Evolutionary conservation across 306 rosid species (phyloP).

Genomic region (Castanea sativa): DNA sequence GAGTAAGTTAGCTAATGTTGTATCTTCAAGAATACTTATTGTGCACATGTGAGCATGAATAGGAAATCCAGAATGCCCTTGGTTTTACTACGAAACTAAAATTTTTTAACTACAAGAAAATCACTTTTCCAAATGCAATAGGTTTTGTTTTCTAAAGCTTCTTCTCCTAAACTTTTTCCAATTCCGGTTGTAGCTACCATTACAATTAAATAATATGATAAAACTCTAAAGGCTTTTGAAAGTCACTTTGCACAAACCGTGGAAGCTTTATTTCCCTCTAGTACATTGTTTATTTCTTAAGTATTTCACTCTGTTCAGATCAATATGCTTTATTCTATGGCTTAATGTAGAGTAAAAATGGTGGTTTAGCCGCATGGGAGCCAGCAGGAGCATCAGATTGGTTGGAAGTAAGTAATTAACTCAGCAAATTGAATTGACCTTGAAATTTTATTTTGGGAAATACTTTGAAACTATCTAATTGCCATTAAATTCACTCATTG

Average conservation of each 20-base stretch:
- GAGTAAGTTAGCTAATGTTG: neutral
- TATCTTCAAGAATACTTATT: neutral
- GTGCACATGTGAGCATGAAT: neutral
- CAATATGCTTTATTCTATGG: neutral
- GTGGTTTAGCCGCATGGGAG: conserved; percentile 81
- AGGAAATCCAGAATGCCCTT: neutral
- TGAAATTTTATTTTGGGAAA: neutral
- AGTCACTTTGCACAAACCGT: too few species aligned
- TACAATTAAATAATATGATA: too few species aligned
- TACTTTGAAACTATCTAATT: conserved; percentile 17
- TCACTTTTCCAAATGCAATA: too few species aligned
- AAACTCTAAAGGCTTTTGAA: too few species aligned
- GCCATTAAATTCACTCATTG: neutral
- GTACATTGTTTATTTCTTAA: neutral
- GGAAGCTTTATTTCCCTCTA: too few species aligned
- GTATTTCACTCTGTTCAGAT: neutral
- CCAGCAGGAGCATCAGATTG: conserved; percentile 55
- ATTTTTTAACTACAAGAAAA: too few species aligned
- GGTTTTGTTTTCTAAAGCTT: too few species aligned
- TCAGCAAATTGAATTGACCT: neutral
- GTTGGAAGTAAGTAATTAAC: conserved; percentile 53
- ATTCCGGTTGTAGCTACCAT: too few species aligned
- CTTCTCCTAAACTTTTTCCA: too few species aligned
- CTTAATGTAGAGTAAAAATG: conserved; percentile 57
- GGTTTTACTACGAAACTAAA: neutral